Percentiles rank a stretch among this genome's conserved stretches.
These are phyloP conservation scores for Herpotrichia juniperi DNA, from an alignment of 2,329 filamentous ascomycete species.

Conservation along the genomic window DNA sequence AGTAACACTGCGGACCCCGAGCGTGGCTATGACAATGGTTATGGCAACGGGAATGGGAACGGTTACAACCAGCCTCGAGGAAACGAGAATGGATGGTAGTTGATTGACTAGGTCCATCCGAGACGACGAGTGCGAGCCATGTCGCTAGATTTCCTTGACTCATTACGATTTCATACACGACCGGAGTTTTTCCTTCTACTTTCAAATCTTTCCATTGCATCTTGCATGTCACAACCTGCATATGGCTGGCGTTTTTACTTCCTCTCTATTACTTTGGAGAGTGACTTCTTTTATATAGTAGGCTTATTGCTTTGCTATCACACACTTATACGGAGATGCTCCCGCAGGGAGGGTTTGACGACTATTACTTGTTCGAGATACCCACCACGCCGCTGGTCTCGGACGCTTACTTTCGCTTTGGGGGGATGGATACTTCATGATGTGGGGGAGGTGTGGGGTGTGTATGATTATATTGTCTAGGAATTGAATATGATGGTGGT, in stretches of 20 bases:
- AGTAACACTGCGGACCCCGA: slow-evolving; percentile 22
- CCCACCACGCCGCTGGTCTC: slow-evolving; percentile 38
- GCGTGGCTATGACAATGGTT: slow-evolving; percentile 25
- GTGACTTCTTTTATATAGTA: not conserved
- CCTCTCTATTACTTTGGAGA: not conserved
- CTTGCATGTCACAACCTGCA: not conserved
- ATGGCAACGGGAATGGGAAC: not conserved
- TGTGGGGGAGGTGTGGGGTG: not conserved
- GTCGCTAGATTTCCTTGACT: not conserved
- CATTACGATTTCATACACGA: slow-evolving; percentile 10
- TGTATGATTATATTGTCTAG: not conserved
- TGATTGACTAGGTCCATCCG: not conserved
- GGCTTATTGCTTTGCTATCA: not conserved
- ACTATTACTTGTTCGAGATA: slow-evolving; percentile 37
- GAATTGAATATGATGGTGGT: no score
- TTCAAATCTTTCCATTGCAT: slow-evolving; percentile 4
- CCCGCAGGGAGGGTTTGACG: slow-evolving; percentile 4
- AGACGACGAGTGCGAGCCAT: not conserved
- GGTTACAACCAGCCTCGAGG: slow-evolving; percentile 11
- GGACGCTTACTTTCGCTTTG: slow-evolving; percentile 41
- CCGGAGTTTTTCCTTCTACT: slow-evolving; percentile 7
- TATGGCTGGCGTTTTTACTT: not conserved
- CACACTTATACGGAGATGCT: not conserved
- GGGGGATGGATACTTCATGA: not conserved
- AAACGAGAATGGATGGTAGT: slow-evolving; percentile 10